Base-by-base conservation (phyloP, 805 yeast species). In the Ogataea degrootiae region DNA sequence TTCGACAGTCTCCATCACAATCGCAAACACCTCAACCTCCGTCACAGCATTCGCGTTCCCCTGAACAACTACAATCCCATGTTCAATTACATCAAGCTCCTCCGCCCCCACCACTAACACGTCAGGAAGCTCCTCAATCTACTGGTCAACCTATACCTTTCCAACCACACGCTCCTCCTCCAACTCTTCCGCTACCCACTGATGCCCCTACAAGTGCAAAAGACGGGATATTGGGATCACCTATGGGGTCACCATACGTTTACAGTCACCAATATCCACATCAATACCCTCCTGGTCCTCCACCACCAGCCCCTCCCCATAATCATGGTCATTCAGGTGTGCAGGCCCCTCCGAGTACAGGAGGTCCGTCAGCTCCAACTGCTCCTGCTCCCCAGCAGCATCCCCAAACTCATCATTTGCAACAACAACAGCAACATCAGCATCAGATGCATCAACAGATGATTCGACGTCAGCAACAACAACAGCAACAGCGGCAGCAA, bases 1-100 rank as follows among this genome's bases (percentile, higher is more conserved):
- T 87, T 80, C 66, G 85, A 76, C 50, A 85, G 72, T 39, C 42
- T 15, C 38, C n/a, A 22, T 19, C 43, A 26, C 29, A 11, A 14
- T 47, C 31, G 22, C 39, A 33, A 16, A 17, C 23, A 45, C n/a
- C 43, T 33, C 14, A 15, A 22, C 5, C 44, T 34, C 44, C 16
- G 36, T 34, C 39, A 22, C 11, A 31, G 31, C 31, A 8, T 26
- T 6, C 31, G 1, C 31, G 3, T 26, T 26, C 31, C 9, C 31
- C 31, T 26, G 31, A 26, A 26, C 11, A 3, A 26, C 31, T 26
- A 26, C 31, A 26, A 26, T 26, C 31, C 11, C 41, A 39, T 31
- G 22, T 26, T n/a, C 7, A 31, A 23, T 9, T 19, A 6, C 26
- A 39, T 39, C 34, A 19, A 23, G 23, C 41, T 3, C 41, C 41